Percentiles rank a stretch among this genome's conserved stretches.
phyloP scores from a whole-genome alignment of 495 filamentous ascomycete genomes.

The Schizothecium vesticola region DNA sequence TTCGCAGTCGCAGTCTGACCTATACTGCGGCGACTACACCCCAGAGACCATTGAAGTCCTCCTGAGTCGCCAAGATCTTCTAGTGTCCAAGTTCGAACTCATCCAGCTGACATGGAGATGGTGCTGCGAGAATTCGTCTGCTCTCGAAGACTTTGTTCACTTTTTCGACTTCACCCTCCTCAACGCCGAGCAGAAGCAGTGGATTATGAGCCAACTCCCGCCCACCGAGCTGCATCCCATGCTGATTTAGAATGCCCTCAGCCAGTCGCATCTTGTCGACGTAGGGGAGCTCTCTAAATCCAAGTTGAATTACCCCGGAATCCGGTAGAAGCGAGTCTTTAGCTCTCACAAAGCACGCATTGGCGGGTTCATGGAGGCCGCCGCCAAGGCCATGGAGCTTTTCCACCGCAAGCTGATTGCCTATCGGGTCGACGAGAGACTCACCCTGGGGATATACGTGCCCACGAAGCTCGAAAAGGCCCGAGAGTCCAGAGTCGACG shows the following conservation, averaged over 20 bases:
- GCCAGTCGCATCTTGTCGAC: conserved; percentile 35
- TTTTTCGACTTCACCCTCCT: conserved; percentile 42
- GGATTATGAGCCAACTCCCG: conserved; percentile 38
- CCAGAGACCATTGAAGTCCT: conserved; percentile 38
- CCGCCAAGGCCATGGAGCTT: conserved; percentile 28
- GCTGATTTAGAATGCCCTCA: conserved; percentile 38
- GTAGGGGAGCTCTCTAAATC: conserved; percentile 30
- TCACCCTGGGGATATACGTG: conserved; percentile 47
- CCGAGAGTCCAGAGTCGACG: conserved; percentile 36
- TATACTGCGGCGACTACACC: conserved; percentile 20
- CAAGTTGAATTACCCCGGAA: conserved; percentile 32
- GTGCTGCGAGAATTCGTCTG: conserved; percentile 33
- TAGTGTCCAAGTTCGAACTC: conserved; percentile 47
- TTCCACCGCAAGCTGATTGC: conserved; percentile 47
- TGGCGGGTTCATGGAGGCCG: conserved; percentile 35
- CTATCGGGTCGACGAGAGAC: conserved; percentile 39
- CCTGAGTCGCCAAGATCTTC: conserved; percentile 30
- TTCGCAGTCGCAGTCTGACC: not conserved
- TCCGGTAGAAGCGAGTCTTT: conserved; percentile 44
- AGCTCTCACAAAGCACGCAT: conserved; percentile 34
- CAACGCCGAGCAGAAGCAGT: conserved; percentile 37
- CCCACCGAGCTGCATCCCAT: conserved; percentile 18
- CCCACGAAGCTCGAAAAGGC: conserved; percentile 36
- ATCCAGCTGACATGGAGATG: conserved; percentile 38
- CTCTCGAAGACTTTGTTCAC: conserved; percentile 31